Evolutionary conservation across 2,329 filamentous ascomycete species (phyloP), one percentile per base, ranked within the genome.

Genomic region (Hymenoscyphus fructigenus): DNA sequence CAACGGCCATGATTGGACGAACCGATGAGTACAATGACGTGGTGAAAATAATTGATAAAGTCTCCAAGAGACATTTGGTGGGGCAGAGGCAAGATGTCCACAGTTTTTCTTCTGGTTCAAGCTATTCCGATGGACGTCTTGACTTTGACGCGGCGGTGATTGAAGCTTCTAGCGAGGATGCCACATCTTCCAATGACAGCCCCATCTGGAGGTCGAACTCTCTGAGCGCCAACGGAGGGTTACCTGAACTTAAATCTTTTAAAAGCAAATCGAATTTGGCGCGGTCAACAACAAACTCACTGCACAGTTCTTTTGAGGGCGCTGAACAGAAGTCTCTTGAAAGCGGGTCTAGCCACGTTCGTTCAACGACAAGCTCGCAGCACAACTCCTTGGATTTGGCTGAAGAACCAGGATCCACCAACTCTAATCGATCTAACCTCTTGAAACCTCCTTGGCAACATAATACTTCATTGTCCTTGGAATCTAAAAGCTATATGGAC

Each of bases 1-100:
- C 94, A 0, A 85, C 87, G 0, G 83, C 84, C 65, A 92, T 96
- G 83, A 91, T 97, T 69, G 94, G 94, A 3, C 86, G 93, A 41
- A 83, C 89, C 34, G 82, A 85, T 67, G 92, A 97, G 75, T 87
- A 87, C 53, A 82, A 88, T 57, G 84, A 85, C 44, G 85, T 97
- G 9, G 78, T 93, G 47, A 84, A 83, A 69, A 84, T 95, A 41
- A 91, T 97, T 59, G 89, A 96, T 68, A 88, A 87, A 57, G 89
- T 93, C 59, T 86, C 91, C 23, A 87, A 83, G 73, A 88, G 84
- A 38, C 90, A 93, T 65, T 74, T 80, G 9, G 73, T 83, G 56
- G 78, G 76, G 59, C 78, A 79, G 58, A 81, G 77, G 55, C 78
- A 78, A 15, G 76, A 77, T 10, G 67, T 76, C 3, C 80, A 78